A percentile compares a stretch with the other conserved stretches of the same genome.
These are phyloP conservation scores for Pestalotiopsis sp. DNA, from an alignment of 2,329 filamentous ascomycete species.

Conservation along the genomic window DNA sequence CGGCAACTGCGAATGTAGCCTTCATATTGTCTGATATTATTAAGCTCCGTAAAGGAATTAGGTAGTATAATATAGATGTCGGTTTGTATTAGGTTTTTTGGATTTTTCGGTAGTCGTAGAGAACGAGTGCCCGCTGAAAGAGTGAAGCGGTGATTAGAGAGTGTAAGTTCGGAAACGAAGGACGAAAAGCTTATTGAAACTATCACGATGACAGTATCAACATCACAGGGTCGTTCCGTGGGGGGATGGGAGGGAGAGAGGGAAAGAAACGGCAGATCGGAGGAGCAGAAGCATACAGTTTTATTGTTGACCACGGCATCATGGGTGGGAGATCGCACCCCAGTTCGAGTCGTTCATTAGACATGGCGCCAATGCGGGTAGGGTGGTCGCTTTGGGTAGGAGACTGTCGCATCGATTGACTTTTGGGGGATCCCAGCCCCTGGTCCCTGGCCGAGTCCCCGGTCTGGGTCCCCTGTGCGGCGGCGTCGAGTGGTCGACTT, in stretches of 20 bases:
- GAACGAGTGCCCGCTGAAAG: slow-evolving; percentile 87
- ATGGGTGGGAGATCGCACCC: slow-evolving; percentile 17
- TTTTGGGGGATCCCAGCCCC: background rate
- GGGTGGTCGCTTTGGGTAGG: slow-evolving; percentile 17
- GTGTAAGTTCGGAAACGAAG: slow-evolving; percentile 44
- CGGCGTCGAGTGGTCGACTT: background rate
- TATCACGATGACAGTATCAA: slow-evolving; percentile 55
- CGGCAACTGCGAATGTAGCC: slow-evolving; percentile 68
- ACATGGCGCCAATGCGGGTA: slow-evolving; percentile 13
- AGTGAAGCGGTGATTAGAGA: slow-evolving; percentile 73
- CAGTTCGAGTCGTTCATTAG: slow-evolving; percentile 10
- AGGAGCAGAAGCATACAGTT: slow-evolving; percentile 39
- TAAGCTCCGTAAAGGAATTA: slow-evolving; percentile 11
- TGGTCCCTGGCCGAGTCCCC: background rate
- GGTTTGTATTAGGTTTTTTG: slow-evolving; percentile 1
- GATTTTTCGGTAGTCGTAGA: slow-evolving; percentile 32
- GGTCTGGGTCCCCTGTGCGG: background rate
- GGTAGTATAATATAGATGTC: slow-evolving; percentile 30
- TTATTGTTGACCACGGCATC: slow-evolving; percentile 40
- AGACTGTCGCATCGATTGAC: slow-evolving; percentile 1
- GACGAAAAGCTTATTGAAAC: slow-evolving; percentile 50
- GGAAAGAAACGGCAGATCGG: slow-evolving; percentile 37
- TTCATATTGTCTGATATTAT: slow-evolving; percentile 62
- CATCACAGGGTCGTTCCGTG: slow-evolving; percentile 50
- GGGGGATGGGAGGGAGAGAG: slow-evolving; percentile 39